phyloP scores from a whole-genome alignment of 2,329 filamentous ascomycete species.

The Alternaria sp. region DNA sequence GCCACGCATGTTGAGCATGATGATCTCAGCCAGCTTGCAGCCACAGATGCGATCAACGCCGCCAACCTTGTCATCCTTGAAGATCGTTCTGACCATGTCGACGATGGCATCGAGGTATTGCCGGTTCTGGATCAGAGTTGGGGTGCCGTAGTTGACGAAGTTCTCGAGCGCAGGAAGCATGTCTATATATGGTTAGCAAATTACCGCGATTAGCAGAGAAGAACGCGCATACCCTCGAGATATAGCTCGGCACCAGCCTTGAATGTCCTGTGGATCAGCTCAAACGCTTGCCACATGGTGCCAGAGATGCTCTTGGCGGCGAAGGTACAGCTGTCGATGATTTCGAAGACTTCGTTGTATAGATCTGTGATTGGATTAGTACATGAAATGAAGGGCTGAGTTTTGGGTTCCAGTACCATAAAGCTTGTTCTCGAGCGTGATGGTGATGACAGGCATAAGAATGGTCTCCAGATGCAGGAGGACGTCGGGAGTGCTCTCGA shows the following conservation, averaged over 20 bases:
- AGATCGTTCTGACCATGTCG: slow-evolving; percentile 95
- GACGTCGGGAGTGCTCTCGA: slow-evolving; percentile 97
- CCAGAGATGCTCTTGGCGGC: slow-evolving; percentile 93
- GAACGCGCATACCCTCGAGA: slow-evolving; percentile 66
- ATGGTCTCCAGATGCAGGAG: slow-evolving; percentile 93
- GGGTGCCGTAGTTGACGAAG: slow-evolving; percentile 90
- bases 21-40: slow-evolving; percentile 94
- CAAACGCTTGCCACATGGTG: slow-evolving; percentile 98
- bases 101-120: slow-evolving; percentile 87
- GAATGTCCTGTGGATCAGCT: slow-evolving; percentile 95
- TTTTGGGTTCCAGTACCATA: slow-evolving; percentile 65
- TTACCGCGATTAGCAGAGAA: neutral
- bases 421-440: slow-evolving; percentile 96
- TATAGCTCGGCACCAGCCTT: slow-evolving; percentile 97
- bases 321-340: slow-evolving; percentile 99
- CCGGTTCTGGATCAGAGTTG: slow-evolving; percentile 80
- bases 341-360: slow-evolving; percentile 98
- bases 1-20: slow-evolving; percentile 93
- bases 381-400: neutral
- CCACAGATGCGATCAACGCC: slow-evolving; percentile 95
- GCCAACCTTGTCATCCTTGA: slow-evolving; percentile 87
- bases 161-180: slow-evolving; percentile 99
- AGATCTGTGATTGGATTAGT: slow-evolving; percentile 64
- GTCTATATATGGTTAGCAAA: slow-evolving; percentile 57
- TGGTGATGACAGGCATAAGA: slow-evolving; percentile 94